A percentile compares a stretch with the other conserved stretches of the same genome.
phyloP scores from a whole-genome alignment of 306 rosid genomes.

The Sophora flavescens region DNA sequence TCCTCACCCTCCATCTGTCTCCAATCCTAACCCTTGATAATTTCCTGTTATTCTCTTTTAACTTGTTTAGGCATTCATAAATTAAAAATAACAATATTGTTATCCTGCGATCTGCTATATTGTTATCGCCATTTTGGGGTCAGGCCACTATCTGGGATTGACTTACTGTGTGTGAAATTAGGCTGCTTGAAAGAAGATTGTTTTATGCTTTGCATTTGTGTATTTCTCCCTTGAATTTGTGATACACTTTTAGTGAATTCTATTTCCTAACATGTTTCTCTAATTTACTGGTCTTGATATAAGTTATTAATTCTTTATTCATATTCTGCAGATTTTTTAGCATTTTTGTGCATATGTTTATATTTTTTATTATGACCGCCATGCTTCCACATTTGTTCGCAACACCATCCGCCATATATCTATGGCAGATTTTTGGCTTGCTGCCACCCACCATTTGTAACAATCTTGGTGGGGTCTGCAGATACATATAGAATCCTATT shows the following conservation, averaged over 20 bases:
- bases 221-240: too few relatives aligned
- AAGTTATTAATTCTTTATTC: too few relatives aligned
- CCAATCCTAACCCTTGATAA: not conserved
- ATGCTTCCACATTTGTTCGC: not conserved
- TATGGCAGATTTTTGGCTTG: not conserved
- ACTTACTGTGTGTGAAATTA: not conserved
- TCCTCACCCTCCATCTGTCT: not conserved
- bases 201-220: too few relatives aligned
- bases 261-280: too few relatives aligned
- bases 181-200: not conserved
- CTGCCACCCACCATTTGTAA: not conserved
- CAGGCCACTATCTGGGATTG: not conserved
- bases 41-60: too few relatives aligned
- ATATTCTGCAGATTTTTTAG: not conserved
- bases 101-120: not conserved
- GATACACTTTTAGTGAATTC: too few relatives aligned
- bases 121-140: not conserved
- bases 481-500: not conserved
- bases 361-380: not conserved
- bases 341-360: not conserved
- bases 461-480: conserved; percentile 2
- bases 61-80: too few relatives aligned
- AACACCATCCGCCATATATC: not conserved
- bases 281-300: too few relatives aligned
- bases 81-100: too few relatives aligned